A percentile compares a stretch with the other conserved stretches of the same genome.
Evolutionary conservation across 208 protist species (phyloP).

Genomic region (Crithidia expoeki): DNA sequence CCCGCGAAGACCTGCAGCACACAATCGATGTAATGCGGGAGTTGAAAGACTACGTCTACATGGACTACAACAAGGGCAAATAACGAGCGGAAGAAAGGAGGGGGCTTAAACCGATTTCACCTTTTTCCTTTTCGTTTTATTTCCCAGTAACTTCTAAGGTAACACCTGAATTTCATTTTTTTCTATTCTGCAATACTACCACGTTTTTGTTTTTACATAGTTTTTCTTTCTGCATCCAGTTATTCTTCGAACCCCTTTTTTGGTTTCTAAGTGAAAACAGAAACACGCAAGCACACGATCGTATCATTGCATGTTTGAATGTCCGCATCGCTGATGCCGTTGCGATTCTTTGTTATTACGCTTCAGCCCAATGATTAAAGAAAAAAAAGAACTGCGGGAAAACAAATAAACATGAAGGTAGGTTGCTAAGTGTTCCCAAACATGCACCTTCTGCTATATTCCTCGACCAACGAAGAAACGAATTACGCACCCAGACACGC

Average conservation of each 20-base stretch:
- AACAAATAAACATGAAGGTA: background rate
- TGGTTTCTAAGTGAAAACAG: background rate
- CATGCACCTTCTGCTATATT: slow-evolving; percentile 3
- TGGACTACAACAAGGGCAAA: slow-evolving; percentile 64
- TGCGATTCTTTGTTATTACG: background rate
- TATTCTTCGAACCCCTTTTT: background rate
- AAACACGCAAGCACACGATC: slow-evolving; percentile 1
- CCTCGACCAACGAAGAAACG: background rate
- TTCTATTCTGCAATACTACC: too few species aligned
- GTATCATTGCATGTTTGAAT: background rate
- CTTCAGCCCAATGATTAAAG: background rate
- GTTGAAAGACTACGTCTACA: slow-evolving; percentile 68
- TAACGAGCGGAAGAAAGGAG: slow-evolving; percentile 2
- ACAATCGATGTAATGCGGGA: slow-evolving; percentile 90
- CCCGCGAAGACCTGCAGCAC: slow-evolving; percentile 92
- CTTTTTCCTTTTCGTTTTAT: slow-evolving; percentile 9
- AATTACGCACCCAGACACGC: background rate
- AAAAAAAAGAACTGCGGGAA: background rate
- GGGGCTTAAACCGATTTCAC: background rate
- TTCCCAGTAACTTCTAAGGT: too few species aligned
- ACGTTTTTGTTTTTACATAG: background rate
- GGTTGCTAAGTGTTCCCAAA: background rate
- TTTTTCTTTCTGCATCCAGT: background rate
- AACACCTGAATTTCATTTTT: too few species aligned
- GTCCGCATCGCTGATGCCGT: background rate